phyloP scores from a whole-genome alignment of 768 basidiomycete genomes.

The Lentinula sp. region DNA sequence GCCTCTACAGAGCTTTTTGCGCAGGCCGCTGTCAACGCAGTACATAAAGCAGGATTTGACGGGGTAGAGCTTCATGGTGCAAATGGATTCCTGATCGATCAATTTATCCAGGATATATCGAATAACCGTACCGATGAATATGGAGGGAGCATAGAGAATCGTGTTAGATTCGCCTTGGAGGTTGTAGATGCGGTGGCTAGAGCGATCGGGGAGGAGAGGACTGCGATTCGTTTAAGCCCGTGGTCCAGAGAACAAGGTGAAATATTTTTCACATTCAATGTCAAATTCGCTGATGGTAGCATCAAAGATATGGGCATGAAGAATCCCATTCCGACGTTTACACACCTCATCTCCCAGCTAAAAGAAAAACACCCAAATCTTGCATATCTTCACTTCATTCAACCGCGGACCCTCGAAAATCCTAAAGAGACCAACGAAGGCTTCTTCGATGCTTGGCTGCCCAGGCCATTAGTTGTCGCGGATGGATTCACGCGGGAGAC shows the following conservation, averaged over 20 bases:
- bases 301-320: slow-evolving; percentile 29
- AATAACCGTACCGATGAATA: slow-evolving; percentile 46
- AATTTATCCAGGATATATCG: slow-evolving; percentile 33
- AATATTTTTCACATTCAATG: slow-evolving; percentile 13
- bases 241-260: slow-evolving; percentile 25
- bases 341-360: slow-evolving; percentile 33
- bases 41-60: slow-evolving; percentile 45
- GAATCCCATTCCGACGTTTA: slow-evolving; percentile 38
- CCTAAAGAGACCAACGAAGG: slow-evolving; percentile 18
- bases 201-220: slow-evolving; percentile 35
- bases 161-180: slow-evolving; percentile 38
- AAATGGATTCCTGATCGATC: slow-evolving; percentile 29
- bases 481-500: slow-evolving; percentile 24
- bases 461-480: slow-evolving; percentile 20
- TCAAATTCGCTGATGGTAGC: slow-evolving; percentile 4
- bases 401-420: slow-evolving; percentile 18
- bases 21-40: slow-evolving; percentile 32
- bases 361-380: slow-evolving; percentile 27
- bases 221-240: slow-evolving; percentile 38
- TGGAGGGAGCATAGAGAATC: slow-evolving; percentile 45
- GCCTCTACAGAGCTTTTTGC: slow-evolving; percentile 31
- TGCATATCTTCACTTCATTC: slow-evolving; percentile 39
- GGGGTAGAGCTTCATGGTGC: slow-evolving; percentile 40
- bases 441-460: slow-evolving; percentile 24
- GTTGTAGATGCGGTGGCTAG: slow-evolving; percentile 31